Conservation (phyloP, 2,329 filamentous ascomycete species). For the Coniochaeta prunicola region DNA sequence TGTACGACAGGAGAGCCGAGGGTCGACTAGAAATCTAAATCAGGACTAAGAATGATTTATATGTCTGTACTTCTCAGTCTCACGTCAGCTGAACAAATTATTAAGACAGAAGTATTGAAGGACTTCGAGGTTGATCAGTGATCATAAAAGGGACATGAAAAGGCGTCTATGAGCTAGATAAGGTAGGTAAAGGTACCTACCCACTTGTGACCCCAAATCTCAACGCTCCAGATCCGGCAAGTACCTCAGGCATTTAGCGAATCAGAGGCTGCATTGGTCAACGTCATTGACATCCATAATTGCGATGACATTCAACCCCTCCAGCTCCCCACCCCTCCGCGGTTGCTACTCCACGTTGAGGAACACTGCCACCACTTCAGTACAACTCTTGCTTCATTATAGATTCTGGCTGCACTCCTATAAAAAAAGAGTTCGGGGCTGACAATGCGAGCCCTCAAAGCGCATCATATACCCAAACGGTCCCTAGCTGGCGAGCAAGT, state of each 20-base stretch:
- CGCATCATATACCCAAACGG: neutral
- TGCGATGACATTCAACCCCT: neutral
- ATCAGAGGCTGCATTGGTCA: neutral
- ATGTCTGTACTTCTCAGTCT: neutral
- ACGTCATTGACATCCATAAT: neutral
- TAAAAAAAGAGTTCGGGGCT: neutral
- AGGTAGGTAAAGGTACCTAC: no score
- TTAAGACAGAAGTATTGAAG: no score
- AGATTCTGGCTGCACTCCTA: neutral
- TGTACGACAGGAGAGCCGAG: neutral
- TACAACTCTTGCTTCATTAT: neutral
- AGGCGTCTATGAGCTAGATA: no score
- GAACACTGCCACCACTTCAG: neutral
- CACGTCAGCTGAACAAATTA: neutral
- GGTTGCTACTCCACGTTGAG: neutral
- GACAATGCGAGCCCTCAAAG: neutral
- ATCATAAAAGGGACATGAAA: neutral
- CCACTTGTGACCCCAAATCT: neutral
- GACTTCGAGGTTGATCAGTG: neutral
- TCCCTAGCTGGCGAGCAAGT: neutral
- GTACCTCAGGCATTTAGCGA: neutral
- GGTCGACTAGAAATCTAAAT: neutral
- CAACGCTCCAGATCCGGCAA: neutral
- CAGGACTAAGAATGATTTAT: neutral
- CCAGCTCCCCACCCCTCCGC: neutral